Base-by-base conservation (phyloP, 371 early-diverging fungal species). In the Astathelohania contejeani region DNA sequence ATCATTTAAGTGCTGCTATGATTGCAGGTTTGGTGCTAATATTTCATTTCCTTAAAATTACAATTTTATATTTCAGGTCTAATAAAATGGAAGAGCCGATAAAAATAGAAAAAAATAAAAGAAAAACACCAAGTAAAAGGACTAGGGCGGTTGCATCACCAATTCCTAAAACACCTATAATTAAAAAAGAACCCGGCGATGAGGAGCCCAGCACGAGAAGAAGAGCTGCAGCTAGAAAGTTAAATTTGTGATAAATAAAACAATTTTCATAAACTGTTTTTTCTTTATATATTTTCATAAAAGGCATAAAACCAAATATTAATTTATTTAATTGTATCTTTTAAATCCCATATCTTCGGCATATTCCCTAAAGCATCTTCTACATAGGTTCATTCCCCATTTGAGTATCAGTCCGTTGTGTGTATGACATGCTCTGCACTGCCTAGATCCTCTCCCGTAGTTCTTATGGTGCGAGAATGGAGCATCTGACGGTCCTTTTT, bases 311-410 rank as follows among this genome's bases (percentile, higher is more conserved):
- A n/a, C 16, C 38, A 49, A 56, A 6, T 24, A 37, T 51, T 27
- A 56, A 10, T 16, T 23, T 22, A 60, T 58, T 60, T 67, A 67
- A 63, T 71, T 62, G n/a, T 53, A 45, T 27, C 57, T 65, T 29
- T 54, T 58, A 81, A 95, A 92, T 67, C 99, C 99, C 79, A 98
- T 94, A 75, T 89, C 90, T 60, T 76, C 77, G 76, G 94, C 81
- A 78, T 93, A 85, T 80, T 94, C 90, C 79, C 94, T 90, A 86
- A 95, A 93, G 83, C 96, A 95, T 80, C 94, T 92, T 81, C 99
- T 87, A 84, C 99, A 98, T 70, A 97, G 79, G 82, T 90, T 84
- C 63, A 98, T 78, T 67, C 81, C 82, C 82, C 92, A 92, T 82
- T 92, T 94, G 81, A 95, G 89, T 80, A 96, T 98, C 70, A 95